Evolutionary conservation across 1,284 basidiomycete species (phyloP).

Genomic region (Melampsora medusae): DNA sequence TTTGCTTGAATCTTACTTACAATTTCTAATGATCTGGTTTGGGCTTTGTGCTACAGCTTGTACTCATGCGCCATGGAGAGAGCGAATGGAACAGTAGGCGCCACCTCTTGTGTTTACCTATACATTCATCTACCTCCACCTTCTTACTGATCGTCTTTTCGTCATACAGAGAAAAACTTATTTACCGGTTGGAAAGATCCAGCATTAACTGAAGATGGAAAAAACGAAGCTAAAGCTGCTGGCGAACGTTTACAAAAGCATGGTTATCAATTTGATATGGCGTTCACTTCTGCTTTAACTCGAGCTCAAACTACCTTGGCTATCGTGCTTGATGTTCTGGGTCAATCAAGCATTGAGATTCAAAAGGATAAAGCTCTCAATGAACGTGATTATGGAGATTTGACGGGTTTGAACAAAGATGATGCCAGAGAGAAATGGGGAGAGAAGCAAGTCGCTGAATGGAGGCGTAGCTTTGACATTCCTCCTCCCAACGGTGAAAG

Average conservation of each 20-base stretch:
- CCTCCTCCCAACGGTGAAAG: constrained; percentile 57
- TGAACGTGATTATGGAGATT: constrained; percentile 56
- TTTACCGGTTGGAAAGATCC: constrained; percentile 47
- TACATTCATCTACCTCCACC: neutral
- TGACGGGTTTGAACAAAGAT: constrained; percentile 46
- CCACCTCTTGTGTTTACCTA: neutral
- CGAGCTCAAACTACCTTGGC: constrained; percentile 57
- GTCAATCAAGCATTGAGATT: constrained; percentile 54
- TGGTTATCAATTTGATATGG: constrained; percentile 52
- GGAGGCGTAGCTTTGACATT: constrained; percentile 55
- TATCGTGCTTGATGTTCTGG: constrained; percentile 57
- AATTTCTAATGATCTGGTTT: no score
- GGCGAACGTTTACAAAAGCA: constrained; percentile 51
- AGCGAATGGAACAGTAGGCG: constrained; percentile 45
- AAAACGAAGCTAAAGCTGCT: constrained; percentile 49
- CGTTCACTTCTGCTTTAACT: constrained; percentile 57
- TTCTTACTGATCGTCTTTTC: neutral
- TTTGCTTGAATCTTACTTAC: no score
- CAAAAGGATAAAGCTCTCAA: constrained; percentile 57
- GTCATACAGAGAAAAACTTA: constrained; percentile 30
- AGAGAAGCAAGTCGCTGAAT: constrained; percentile 58
- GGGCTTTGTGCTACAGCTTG: constrained; percentile 18
- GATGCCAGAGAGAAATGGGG: constrained; percentile 57
- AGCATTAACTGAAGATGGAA: constrained; percentile 47
- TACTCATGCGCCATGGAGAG: constrained; percentile 47